Evolutionary conservation across 2,329 filamentous ascomycete genomes (phyloP).

Genomic region (Byssothecium circinans): DNA sequence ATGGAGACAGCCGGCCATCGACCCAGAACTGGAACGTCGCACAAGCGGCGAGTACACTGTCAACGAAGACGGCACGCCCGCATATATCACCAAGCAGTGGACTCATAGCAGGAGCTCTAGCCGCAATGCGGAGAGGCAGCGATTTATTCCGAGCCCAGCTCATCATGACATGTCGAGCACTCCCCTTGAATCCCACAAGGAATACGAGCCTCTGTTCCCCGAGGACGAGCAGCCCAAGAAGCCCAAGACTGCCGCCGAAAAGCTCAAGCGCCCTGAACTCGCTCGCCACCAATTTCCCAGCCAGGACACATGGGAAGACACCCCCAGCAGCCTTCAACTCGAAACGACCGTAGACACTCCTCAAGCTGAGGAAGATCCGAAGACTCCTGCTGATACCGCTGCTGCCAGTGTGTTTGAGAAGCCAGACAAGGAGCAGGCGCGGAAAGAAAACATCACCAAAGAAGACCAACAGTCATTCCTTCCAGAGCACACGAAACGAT

Average conservation of each 20-base stretch:
- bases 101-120: constrained; percentile 53
- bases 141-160: constrained; percentile 29
- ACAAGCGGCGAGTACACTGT: constrained; percentile 58
- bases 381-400: constrained; percentile 41
- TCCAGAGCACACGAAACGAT: constrained; percentile 52
- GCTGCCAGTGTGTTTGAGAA: constrained; percentile 46
- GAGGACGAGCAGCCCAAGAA: constrained; percentile 63
- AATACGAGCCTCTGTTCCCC: constrained; percentile 93
- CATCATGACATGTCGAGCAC: constrained; percentile 61
- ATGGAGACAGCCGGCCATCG: constrained; percentile 76
- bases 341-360: constrained; percentile 82
- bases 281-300: constrained; percentile 76
- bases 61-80: constrained; percentile 39
- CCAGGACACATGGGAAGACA: constrained; percentile 96
- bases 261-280: constrained; percentile 57
- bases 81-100: constrained; percentile 54
- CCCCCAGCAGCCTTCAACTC: constrained; percentile 79
- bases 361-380: constrained; percentile 58
- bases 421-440: constrained; percentile 54
- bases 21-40: constrained; percentile 64
- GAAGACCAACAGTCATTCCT: constrained; percentile 49
- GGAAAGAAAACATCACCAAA: constrained; percentile 47
- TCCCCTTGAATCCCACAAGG: constrained; percentile 82
- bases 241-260: constrained; percentile 55
- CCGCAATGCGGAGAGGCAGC: constrained; percentile 57